Base-by-base conservation (phyloP, 768 basidiomycete genomes). In the Tricholoma sp. region DNA sequence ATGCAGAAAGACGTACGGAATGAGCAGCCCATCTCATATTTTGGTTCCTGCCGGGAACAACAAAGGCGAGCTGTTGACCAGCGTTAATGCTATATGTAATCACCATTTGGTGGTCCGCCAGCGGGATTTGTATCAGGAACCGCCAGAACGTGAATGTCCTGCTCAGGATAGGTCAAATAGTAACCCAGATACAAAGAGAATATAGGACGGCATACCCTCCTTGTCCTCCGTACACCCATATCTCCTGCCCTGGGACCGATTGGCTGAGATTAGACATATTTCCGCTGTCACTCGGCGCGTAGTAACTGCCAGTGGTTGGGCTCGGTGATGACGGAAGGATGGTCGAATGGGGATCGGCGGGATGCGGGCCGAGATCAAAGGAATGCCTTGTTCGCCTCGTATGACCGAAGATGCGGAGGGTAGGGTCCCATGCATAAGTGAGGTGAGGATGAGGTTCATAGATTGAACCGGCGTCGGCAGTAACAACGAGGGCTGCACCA, bases 141-240 rank as follows among this genome's bases (percentile, higher is more conserved):
- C 96, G 81, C 90, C 94, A 98, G 75, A 99, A 99, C 0, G 92
- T 92, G 67, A 83, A 94, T 0, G 88, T 87, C 4, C 94, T 95
- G 58, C 41, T 9, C 54, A 32, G 39, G 39, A 46, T 35, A 27
- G 22, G 49, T 29, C 54, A 29, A 34, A 46, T 52, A 22, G 58
- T 21, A 11, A 16, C 47, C 34, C 50, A 49, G 41, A 35, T 7
- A 43, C 7, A 51, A 46, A 59, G 10, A 18, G 56, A 12, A 56
- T 54, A 39, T 14, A 11, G 10, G 19, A n/a, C 11, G 10, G 69
- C 80, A 52, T 59, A 81, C 83, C 84, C 82, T 50, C 78, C 76
- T 54, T 69, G 68, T 21, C 85, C 82, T 12, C 74, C 76, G 67
- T 88, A 84, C 5, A 88, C 84, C 68, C 82, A 87, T n/a, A 90